phyloP scores from a whole-genome alignment of 371 early-diverging fungal genomes.

The Mucor racemosus region DNA sequence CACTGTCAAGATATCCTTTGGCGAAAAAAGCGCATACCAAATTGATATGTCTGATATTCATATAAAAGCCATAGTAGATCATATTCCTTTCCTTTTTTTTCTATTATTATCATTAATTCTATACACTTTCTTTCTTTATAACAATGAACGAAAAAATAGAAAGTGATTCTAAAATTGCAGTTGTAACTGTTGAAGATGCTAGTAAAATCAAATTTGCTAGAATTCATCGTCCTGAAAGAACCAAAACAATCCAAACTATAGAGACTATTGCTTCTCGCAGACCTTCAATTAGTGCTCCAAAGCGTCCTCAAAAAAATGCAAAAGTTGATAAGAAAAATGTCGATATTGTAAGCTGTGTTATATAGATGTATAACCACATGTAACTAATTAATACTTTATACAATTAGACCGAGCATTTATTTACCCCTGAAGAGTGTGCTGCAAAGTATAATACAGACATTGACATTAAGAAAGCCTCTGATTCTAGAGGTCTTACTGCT shows the following conservation, averaged over 20 bases:
- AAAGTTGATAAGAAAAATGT: slow-evolving; percentile 29
- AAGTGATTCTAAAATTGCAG: slow-evolving; percentile 13
- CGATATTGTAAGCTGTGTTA: slow-evolving; percentile 40
- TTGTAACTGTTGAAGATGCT: slow-evolving; percentile 22
- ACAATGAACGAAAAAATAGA: slow-evolving; percentile 16
- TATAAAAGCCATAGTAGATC: background rate
- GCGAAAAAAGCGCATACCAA: slow-evolving; percentile 16
- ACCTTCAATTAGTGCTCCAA: slow-evolving; percentile 39
- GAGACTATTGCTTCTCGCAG: slow-evolving; percentile 30
- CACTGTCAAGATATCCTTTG: slow-evolving; percentile 8
- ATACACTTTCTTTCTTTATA: background rate
- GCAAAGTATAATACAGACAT: slow-evolving; percentile 60
- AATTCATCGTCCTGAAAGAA: slow-evolving; percentile 35
- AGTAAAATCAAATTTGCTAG: slow-evolving; percentile 33
- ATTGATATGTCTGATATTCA: background rate
- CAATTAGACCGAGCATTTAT: slow-evolving; percentile 72
- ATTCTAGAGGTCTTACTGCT: slow-evolving; percentile 73
- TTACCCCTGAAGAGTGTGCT: slow-evolving; percentile 71
- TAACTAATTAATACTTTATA: background rate
- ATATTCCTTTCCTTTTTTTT: background rate
- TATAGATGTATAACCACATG: background rate
- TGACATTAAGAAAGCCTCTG: slow-evolving; percentile 61
- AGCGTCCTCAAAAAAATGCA: slow-evolving; percentile 24
- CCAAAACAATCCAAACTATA: slow-evolving; percentile 32
- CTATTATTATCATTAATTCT: background rate